Evolutionary conservation across 139 green algal genomes (phyloP).

Genomic region (Edaphochlamys debaryana): DNA sequence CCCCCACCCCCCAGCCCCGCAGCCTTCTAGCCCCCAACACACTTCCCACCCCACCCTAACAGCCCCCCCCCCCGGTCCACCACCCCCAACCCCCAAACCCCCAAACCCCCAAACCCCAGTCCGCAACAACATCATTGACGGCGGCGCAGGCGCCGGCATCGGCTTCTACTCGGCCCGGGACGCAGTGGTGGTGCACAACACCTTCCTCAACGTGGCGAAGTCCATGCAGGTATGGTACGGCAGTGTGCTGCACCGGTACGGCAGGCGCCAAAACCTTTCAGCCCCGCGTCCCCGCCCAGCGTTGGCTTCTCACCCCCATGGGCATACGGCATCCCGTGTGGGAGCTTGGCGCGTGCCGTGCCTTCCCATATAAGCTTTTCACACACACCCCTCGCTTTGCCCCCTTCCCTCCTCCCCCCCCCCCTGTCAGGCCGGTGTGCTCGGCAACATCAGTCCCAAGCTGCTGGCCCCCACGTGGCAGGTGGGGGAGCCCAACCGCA

Average conservation of each 20-base stretch:
- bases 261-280: neutral
- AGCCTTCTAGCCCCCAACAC: no score
- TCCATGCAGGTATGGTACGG: constrained; percentile 5
- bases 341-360: no score
- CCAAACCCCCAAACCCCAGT: neutral
- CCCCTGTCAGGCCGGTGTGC: neutral
- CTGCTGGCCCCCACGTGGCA: neutral
- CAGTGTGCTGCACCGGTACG: neutral
- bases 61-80: no score
- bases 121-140: constrained; percentile 32
- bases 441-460: constrained; percentile 40
- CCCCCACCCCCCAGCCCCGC: no score
- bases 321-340: neutral
- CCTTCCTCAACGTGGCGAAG: constrained; percentile 17
- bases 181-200: constrained; percentile 33
- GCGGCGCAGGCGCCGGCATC: constrained; percentile 27
- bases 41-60: no score
- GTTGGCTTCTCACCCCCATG: neutral
- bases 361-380: no score
- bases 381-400: no score
- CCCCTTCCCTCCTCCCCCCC: no score
- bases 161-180: constrained; percentile 37
- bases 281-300: no score
- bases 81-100: no score
- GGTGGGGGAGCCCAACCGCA: constrained; percentile 26